Evolutionary conservation across 2,329 filamentous ascomycete species (phyloP).

Genomic region (Ceratocystis huliohia): DNA sequence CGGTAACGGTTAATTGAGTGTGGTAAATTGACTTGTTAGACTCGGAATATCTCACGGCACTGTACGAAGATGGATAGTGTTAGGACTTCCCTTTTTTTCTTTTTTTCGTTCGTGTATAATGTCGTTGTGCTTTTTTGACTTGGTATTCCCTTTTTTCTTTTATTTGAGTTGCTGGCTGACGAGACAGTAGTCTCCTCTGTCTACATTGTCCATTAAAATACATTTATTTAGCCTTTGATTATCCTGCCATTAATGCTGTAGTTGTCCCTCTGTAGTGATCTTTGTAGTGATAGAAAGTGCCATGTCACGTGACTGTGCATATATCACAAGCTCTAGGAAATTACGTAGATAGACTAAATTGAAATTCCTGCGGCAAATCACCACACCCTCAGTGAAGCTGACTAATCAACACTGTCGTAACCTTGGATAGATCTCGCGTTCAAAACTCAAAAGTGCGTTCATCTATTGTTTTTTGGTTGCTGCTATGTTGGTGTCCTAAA

Average conservation of each 20-base stretch:
- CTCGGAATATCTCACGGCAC: no score
- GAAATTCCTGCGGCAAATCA: neutral
- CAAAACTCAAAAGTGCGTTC: neutral
- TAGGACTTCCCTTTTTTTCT: no score
- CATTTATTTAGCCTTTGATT: neutral
- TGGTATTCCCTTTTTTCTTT: constrained; percentile 3
- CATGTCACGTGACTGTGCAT: neutral
- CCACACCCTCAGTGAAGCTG: neutral
- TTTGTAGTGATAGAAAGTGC: neutral
- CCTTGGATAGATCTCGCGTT: neutral
- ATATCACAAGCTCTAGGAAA: neutral
- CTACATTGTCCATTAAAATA: neutral
- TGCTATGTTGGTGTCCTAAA: neutral
- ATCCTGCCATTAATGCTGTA: neutral
- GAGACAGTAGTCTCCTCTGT: neutral
- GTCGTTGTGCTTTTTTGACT: neutral
- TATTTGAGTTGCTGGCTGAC: neutral
- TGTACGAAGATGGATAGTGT: neutral
- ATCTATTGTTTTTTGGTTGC: neutral
- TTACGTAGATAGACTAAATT: no score
- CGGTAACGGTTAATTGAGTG: constrained; percentile 19
- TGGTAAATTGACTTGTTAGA: no score
- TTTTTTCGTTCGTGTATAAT: constrained; percentile 7
- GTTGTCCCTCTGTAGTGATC: neutral
- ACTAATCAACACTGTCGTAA: neutral